Base-by-base conservation (phyloP, 495 filamentous ascomycete genomes). In the Letharia lupina region DNA sequence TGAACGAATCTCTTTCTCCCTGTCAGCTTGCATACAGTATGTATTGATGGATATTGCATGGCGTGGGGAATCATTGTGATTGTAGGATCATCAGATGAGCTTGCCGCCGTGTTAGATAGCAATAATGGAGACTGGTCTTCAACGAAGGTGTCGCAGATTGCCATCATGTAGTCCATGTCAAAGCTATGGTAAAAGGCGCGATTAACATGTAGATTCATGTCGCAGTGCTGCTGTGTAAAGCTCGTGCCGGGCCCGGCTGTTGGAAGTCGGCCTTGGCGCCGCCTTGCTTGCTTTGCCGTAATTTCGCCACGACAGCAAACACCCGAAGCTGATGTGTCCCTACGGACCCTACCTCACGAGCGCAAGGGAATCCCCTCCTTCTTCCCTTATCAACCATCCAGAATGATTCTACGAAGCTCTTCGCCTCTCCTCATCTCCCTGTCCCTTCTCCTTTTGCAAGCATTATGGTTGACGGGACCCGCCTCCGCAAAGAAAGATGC, bases 401-500 rank as follows among this genome's bases (percentile, higher is more conserved):
- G 50, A 37, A 65, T 65, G 44, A 48, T 65, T 28, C 28, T 56
- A 65, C 54, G 54, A 18, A 50, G n/a, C 28, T 47, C 54, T 39
- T 45, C 35, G 9, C 37, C 54, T 16, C 33, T 35, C 33, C 31
- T 65, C 63, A 12, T 60, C n/a, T 60, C 63, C 33, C 20, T 66
- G n/a, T 66, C 41, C 13, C 40, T 65, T 59, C 65, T 70, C 47
- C 50, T 67, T 35, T 50, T 70, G 28, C 58, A 68, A 28, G 50
- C 44, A 9, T 42, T 37, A 39, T 40, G 64, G 15, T 20, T 68
- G 18, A 52, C 66, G 16, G 52, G 31, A 47, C 60, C 28, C 2
- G 37, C 45, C 41, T 63, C 47, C 11, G 78, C 79, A 13, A 82
- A 83, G 70, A 81, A 83, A 67, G 76, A 79, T 62, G 75, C 76